Percentiles rank a stretch among this genome's conserved stretches.
Conservation (phyloP, 305 asterid genomes). For the Ruellia speciosa region DNA sequence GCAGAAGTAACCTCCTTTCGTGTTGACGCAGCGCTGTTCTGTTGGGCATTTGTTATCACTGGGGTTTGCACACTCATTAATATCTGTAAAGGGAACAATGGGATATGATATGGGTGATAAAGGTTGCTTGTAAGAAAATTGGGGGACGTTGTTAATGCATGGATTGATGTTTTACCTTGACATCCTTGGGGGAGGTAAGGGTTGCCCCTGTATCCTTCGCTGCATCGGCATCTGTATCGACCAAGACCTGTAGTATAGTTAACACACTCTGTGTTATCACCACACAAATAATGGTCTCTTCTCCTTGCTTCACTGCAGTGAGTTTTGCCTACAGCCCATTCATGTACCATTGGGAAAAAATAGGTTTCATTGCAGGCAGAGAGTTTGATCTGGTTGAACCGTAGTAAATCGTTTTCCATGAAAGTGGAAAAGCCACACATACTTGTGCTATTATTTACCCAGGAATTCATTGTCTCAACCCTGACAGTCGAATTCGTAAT, state of each 20-base stretch:
- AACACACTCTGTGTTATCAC: constrained; percentile 11
- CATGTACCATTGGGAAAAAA: neutral
- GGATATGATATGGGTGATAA: too few relatives aligned
- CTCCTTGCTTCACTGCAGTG: too few relatives aligned
- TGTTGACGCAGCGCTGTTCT: too few relatives aligned
- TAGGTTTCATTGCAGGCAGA: constrained; percentile 15
- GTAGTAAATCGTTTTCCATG: constrained; percentile 16
- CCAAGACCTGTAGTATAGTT: constrained; percentile 14
- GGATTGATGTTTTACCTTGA: constrained; percentile 21
- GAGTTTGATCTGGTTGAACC: neutral
- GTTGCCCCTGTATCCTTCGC: constrained; percentile 21
- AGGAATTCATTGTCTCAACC: constrained; percentile 22
- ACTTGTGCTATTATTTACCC: too few relatives aligned
- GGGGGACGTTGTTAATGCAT: neutral
- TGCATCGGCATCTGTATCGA: constrained; percentile 22
- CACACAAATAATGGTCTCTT: constrained; percentile 17
- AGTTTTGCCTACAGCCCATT: constrained; percentile 30
- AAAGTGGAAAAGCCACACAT: constrained; percentile 20
- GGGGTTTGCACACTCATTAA: constrained; percentile 20
- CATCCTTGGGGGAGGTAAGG: constrained; percentile 29
- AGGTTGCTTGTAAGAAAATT: neutral
- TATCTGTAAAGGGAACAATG: constrained; percentile 10
- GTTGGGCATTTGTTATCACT: constrained; percentile 8
- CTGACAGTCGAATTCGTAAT: neutral
- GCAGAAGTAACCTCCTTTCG: constrained; percentile 20